These are phyloP conservation scores for Mrakia hoshinonis DNA, from an alignment of 768 basidiomycete genomes.

Conservation along the genomic window DNA sequence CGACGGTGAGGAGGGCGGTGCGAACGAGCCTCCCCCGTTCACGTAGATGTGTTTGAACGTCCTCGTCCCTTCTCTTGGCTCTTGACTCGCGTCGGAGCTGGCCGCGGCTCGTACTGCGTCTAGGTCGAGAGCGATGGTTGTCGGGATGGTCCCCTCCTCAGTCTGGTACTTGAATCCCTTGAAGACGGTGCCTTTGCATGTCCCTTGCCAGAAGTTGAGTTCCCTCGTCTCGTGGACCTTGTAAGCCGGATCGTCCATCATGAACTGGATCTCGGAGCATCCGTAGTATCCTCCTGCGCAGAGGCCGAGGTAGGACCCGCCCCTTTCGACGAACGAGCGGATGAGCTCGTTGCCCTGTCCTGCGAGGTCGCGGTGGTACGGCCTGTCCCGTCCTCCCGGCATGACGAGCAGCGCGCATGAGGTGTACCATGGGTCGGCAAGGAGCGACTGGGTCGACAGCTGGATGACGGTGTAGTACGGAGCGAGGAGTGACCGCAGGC, in stretches of 20 bases:
- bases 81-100: not conserved
- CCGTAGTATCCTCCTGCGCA: slow-evolving; percentile 55
- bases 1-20: slow-evolving; percentile 31
- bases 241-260: slow-evolving; percentile 39
- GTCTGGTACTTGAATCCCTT: slow-evolving; percentile 45
- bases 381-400: slow-evolving; percentile 51
- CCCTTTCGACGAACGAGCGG: slow-evolving; percentile 53
- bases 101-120: slow-evolving; percentile 30
- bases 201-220: slow-evolving; percentile 45
- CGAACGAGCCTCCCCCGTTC: slow-evolving; percentile 46
- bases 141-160: slow-evolving; percentile 45
- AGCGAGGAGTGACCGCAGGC: slow-evolving; percentile 52
- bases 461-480: slow-evolving; percentile 72
- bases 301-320: slow-evolving; percentile 62
- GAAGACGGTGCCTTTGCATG: slow-evolving; percentile 44
- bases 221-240: slow-evolving; percentile 44
- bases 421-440: slow-evolving; percentile 63
- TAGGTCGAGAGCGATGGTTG: slow-evolving; percentile 37
- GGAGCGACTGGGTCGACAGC: slow-evolving; percentile 52
- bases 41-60: slow-evolving; percentile 41
- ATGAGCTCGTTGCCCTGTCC: slow-evolving; percentile 46
- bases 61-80: not conserved
- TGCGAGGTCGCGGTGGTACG: slow-evolving; percentile 42
- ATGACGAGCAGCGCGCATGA: slow-evolving; percentile 72
- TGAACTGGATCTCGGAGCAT: slow-evolving; percentile 43